Evolutionary conservation across 805 yeast genomes (phyloP), one percentile per base, ranked within the genome.

Genomic region (Pichia scutulata): DNA sequence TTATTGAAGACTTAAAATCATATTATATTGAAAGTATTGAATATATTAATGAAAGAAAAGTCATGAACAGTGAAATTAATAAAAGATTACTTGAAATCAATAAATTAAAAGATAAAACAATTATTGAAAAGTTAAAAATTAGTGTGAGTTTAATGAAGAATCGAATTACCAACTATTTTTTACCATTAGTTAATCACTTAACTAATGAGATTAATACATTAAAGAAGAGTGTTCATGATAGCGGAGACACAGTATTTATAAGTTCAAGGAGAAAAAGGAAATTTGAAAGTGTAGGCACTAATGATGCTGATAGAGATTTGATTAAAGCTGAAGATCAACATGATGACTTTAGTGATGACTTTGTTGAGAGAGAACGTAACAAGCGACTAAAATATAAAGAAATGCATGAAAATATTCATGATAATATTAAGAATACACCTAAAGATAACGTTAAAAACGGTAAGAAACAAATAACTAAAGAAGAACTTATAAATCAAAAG

Each of bases 1-100:
- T 54, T 23, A 16, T 54, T 14, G 48, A 51, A 5, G 55, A 52
- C 42, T 43, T 54, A n/a, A 23, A 44, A 12, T 19, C 12, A 21
- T 28, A 25, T 18, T 36, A 45, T 21, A 9, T 22, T 1, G 26
- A 40, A 10, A 25, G 16, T 7, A 33, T 22, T 26, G 10, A 37
- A 13, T 25, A 8, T 7, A 44, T 30, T 22, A 18, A 18, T 6
- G 37, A 13, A 22, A 30, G 36, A 23, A 39, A 28, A 3, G 13
- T 16, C 19, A 49, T 52, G 54, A 12, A 40, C 5, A 1, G 21
- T 7, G 43, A 50, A 42, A 42, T 16, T 2, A 24, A 22, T 14
- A 36, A 18, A 22, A 23, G 24, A 24, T 12, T 33, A 33, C 8
- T 36, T 4, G 45, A 47, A 21, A 44, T 47, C 14, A 33, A 26